A percentile compares a stretch with the other conserved stretches of the same genome.
These are phyloP conservation scores for Primulina eburnea DNA, from an alignment of 257 asterid species.

Conservation along the genomic window DNA sequence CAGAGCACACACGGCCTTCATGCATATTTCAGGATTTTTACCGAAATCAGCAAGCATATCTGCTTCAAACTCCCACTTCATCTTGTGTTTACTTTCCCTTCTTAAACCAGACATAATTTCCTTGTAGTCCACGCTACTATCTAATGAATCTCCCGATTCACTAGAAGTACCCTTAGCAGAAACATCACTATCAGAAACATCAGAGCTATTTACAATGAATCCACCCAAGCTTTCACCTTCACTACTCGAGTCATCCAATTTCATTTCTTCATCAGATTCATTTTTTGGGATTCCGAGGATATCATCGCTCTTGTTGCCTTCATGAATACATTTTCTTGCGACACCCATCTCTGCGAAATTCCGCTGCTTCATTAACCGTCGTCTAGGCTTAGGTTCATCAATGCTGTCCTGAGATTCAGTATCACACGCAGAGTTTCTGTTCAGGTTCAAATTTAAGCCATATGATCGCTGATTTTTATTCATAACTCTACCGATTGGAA, in stretches of 20 bases:
- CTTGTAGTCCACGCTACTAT: slow-evolving; percentile 30
- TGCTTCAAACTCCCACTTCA: slow-evolving; percentile 57
- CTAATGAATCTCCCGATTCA: slow-evolving; percentile 36
- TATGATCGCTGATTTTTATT: slow-evolving; percentile 12
- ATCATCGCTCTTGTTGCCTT: slow-evolving; percentile 16
- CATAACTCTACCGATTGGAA: slow-evolving; percentile 38
- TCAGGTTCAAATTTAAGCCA: slow-evolving; percentile 5
- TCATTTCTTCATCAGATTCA: slow-evolving; percentile 28
- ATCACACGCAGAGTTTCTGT: slow-evolving; percentile 13
- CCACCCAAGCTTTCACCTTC: slow-evolving; percentile 54
- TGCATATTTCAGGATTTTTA: slow-evolving; percentile 53
- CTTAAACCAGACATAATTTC: slow-evolving; percentile 47
- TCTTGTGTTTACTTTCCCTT: slow-evolving; percentile 44
- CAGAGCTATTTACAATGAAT: slow-evolving; percentile 47
- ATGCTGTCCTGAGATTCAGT: slow-evolving; percentile 25
- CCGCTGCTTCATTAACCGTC: slow-evolving; percentile 36
- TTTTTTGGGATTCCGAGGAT: slow-evolving; percentile 5
- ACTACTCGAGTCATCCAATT: slow-evolving; percentile 38
- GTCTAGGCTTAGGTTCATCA: slow-evolving; percentile 26
- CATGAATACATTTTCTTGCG: slow-evolving; percentile 17
- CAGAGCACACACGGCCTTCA: slow-evolving; percentile 70
- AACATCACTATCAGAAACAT: slow-evolving; percentile 29
- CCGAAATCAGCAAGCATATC: slow-evolving; percentile 70
- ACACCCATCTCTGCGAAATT: slow-evolving; percentile 21
- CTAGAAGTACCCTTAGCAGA: slow-evolving; percentile 22